A percentile compares a stretch with the other conserved stretches of the same genome.
These are phyloP conservation scores for Russula compacta DNA, from an alignment of 768 basidiomycete genomes.

Conservation along the genomic window DNA sequence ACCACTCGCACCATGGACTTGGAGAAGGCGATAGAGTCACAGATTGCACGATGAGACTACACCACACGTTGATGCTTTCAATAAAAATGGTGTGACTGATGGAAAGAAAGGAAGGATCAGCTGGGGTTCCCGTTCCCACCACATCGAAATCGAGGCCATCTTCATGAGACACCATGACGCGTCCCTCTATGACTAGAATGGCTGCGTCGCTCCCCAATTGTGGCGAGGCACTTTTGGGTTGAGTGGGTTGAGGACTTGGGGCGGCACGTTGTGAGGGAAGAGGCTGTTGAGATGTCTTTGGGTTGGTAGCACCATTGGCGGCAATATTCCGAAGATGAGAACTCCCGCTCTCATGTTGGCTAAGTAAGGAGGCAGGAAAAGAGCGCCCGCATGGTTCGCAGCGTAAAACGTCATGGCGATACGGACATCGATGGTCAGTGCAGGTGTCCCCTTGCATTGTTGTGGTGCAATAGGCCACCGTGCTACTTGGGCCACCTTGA, in stretches of 20 bases:
- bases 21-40: neutral
- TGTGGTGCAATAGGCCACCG: slow-evolving; percentile 3
- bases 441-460: slow-evolving; percentile 17
- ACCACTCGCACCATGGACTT: neutral
- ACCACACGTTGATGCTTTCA: neutral
- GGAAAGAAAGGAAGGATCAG: neutral
- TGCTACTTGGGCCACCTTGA: neutral
- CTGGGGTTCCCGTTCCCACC: neutral
- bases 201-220: neutral
- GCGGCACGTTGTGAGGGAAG: neutral
- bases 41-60: neutral
- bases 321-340: slow-evolving; percentile 3
- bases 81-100: neutral
- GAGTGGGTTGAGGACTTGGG: neutral
- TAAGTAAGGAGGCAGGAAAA: neutral
- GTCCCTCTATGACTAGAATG: neutral
- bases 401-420: slow-evolving; percentile 20
- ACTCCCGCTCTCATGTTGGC: neutral
- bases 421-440: slow-evolving; percentile 8
- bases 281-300: neutral
- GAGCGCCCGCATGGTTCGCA: slow-evolving; percentile 21
- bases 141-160: slow-evolving; percentile 3
- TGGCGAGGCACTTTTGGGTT: neutral
- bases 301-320: neutral
- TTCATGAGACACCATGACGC: slow-evolving; percentile 1